These are phyloP conservation scores for Selaginella moellendorffii DNA, from an alignment of 75 land plant species.

Conservation along the genomic window DNA sequence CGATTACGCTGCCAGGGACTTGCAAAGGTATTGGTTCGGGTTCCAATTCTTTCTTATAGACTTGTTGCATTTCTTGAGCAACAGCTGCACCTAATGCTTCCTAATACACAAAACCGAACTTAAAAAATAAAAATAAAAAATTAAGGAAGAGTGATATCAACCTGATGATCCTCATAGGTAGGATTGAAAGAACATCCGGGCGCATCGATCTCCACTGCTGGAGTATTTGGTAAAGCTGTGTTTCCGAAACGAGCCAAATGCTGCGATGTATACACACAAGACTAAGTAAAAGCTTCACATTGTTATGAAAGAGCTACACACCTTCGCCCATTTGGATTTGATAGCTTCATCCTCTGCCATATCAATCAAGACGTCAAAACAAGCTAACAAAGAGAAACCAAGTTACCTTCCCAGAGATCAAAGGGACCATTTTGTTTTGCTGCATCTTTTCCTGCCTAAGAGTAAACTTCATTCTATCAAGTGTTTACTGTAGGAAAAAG, in stretches of 20 bases:
- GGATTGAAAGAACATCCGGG: slow-evolving; percentile 94
- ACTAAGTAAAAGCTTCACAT: not conserved
- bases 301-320: not conserved
- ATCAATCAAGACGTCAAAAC: not conserved
- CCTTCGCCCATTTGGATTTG: not conserved
- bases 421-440: not conserved
- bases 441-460: not conserved
- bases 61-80: slow-evolving; percentile 88
- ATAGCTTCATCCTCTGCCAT: not conserved
- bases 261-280: not conserved
- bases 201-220: slow-evolving; percentile 80
- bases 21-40: slow-evolving; percentile 59
- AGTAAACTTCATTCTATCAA: not conserved
- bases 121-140: not conserved
- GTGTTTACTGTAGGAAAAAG: not conserved
- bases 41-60: slow-evolving; percentile 53
- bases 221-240: not conserved
- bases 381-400: not conserved
- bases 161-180: slow-evolving; percentile 79
- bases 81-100: slow-evolving; percentile 80
- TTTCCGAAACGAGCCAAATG: not conserved
- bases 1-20: slow-evolving; percentile 31
- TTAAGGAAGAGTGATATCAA: slow-evolving; percentile 5
- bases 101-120: slow-evolving; percentile 20
- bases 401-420: slow-evolving; percentile 8